Evolutionary conservation across 2,329 filamentous ascomycete genomes (phyloP), one percentile per base, ranked within the genome.

Genomic region (Alternaria sp.): DNA sequence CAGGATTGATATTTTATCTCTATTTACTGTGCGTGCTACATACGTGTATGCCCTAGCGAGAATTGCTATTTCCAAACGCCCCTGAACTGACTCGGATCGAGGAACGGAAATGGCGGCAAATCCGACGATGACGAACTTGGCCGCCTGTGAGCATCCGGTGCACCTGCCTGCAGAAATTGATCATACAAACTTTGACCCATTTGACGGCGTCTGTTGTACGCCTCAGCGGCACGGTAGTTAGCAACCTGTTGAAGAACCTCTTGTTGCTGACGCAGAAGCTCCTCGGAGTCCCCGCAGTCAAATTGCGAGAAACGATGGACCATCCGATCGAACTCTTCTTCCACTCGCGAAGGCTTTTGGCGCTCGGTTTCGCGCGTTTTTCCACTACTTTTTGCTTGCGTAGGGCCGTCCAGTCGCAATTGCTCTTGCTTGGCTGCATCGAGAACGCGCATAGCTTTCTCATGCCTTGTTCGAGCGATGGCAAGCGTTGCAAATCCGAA

Each of bases 311-410:
- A 2, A 41, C n/a, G 37, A 18, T 41, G n/a, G 1, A 41, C 1
- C 0, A 3, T 41, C 1, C 0, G 37, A 18, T 41, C 2, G 37
- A 41, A 2, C 15, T 41, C 37, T 41, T 41, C 37, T 0, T 41
- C 37, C n/a, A 0, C 1, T 41, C 37, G 37, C 37, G 0, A 3
- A 3, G 37, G 15, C 37, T 41, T 0, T 3, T 18, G n/a, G 5
- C n/a, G 37, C n/a, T 41, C n/a, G 2, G 37, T 41, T 0, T 41
- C 37, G 2, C 37, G 37, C 1, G 37, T 18, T 41, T 1, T 1
- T 41, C 37, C n/a, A 2, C 37, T 41, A 41, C 9, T 3, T 18
- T 18, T 41, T 3, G 37, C 37, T 18, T 41, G 37, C 8, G 0
- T 41, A 11, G 37, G 37, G 5, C 37, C 37, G 8, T 41, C 37